A percentile compares a stretch with the other conserved stretches of the same genome.
Conservation (phyloP, 306 rosid species). For the Gynostemma pentaphyllum region DNA sequence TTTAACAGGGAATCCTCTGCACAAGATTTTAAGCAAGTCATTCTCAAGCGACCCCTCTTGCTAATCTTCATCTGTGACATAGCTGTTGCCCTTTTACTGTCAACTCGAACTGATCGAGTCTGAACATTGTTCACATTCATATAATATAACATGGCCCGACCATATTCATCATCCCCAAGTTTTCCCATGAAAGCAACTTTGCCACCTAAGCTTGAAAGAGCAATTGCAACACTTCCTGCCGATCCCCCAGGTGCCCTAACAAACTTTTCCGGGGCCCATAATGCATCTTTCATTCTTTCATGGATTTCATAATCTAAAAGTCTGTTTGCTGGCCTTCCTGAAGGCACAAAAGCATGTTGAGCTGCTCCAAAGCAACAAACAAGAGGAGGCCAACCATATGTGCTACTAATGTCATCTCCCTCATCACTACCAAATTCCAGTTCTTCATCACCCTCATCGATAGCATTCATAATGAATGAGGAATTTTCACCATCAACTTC, state of each 20-base stretch:
- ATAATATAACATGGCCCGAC: constrained; percentile 66
- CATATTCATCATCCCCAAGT: constrained; percentile 78
- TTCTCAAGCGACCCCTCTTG: constrained; percentile 57
- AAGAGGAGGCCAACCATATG: constrained; percentile 95
- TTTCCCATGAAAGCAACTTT: constrained; percentile 97
- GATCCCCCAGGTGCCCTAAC: constrained; percentile 79
- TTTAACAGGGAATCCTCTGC: constrained; percentile 80
- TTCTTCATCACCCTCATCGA: constrained; percentile 43
- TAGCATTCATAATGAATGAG: constrained; percentile 28
- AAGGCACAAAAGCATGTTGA: constrained; percentile 84
- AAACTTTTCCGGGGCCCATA: constrained; percentile 75
- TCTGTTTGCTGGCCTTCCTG: constrained; percentile 79
- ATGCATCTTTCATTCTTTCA: constrained; percentile 52
- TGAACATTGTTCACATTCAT: constrained; percentile 75
- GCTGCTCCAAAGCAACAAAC: constrained; percentile 96
- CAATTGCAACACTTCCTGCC: constrained; percentile 79
- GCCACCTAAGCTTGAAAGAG: constrained; percentile 84
- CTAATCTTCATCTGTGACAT: constrained; percentile 68
- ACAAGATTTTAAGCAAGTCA: constrained; percentile 64
- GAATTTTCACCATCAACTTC: constrained; percentile 47
- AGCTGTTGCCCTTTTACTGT: constrained; percentile 52
- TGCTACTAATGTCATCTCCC: constrained; percentile 65
- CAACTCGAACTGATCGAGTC: constrained; percentile 72
- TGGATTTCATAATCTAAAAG: constrained; percentile 67
- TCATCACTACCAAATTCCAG: constrained; percentile 36